Evolutionary conservation across 257 asterid genomes (phyloP).

Genomic region (Solanum megistacrolobum): DNA sequence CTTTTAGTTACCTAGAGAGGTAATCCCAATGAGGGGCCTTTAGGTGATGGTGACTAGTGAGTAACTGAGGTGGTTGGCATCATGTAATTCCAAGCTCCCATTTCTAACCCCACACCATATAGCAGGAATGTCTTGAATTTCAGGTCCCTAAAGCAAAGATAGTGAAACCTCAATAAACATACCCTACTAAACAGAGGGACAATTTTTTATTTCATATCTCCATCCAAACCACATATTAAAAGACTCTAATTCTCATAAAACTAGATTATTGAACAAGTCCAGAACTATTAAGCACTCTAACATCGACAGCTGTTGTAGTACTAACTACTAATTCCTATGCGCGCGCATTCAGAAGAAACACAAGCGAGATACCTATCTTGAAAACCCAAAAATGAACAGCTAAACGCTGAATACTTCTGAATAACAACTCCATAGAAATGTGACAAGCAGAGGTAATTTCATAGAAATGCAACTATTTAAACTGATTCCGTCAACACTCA

Average conservation of each 20-base stretch:
- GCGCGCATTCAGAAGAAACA: background rate
- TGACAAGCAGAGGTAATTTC: background rate
- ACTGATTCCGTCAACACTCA: background rate
- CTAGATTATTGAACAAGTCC: background rate
- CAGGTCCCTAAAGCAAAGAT: background rate
- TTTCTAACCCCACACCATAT: background rate
- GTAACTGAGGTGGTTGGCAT: constrained; percentile 20
- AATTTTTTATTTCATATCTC: background rate
- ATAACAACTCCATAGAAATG: background rate
- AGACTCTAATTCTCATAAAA: background rate
- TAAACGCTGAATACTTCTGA: background rate
- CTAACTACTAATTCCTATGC: background rate
- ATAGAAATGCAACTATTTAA: background rate
- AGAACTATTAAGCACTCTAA: background rate
- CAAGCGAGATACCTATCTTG: background rate
- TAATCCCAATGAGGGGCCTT: background rate
- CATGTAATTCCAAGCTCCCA: constrained; percentile 7
- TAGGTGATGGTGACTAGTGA: constrained; percentile 17
- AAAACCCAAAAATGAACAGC: background rate
- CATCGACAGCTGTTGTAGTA: background rate
- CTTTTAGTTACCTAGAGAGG: background rate
- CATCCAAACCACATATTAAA: background rate
- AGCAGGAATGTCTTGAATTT: constrained; percentile 1
- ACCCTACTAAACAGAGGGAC: background rate
- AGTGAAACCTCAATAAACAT: background rate